A percentile compares a stretch with the other conserved stretches of the same genome.
phyloP scores from a whole-genome alignment of 2,329 filamentous ascomycete species.

The Trichoderma atrobrunneum region DNA sequence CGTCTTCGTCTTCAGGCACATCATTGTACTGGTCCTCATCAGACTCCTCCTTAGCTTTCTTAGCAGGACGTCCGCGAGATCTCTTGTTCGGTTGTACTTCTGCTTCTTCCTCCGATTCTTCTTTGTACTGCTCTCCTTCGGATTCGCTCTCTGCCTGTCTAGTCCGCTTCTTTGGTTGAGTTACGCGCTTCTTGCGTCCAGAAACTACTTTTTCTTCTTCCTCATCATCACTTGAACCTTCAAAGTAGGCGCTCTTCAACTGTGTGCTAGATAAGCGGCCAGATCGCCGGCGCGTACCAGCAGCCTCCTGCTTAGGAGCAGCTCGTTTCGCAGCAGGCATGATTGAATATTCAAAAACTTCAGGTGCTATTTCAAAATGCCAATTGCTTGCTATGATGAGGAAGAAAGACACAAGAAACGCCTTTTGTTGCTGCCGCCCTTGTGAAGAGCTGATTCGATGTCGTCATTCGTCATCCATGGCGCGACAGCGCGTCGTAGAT shows the following conservation, averaged over 20 bases:
- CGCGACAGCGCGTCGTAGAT: conserved; percentile 27
- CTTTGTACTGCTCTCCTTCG: conserved; percentile 25
- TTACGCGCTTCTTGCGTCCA: conserved; percentile 25
- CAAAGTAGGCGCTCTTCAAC: conserved; percentile 53
- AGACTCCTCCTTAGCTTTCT: conserved; percentile 23
- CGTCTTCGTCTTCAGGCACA: conserved; percentile 25
- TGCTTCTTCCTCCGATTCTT: conserved; percentile 23
- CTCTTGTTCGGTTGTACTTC: conserved; percentile 31
- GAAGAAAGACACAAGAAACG: background rate
- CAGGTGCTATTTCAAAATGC: background rate
- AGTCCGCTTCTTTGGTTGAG: conserved; percentile 26
- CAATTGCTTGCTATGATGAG: background rate
- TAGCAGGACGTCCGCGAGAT: conserved; percentile 20
- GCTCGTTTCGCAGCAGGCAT: conserved; percentile 44
- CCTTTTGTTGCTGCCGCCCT: background rate
- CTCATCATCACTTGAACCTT: conserved; percentile 33
- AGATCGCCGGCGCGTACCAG: conserved; percentile 45
- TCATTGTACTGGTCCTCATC: conserved; percentile 26
- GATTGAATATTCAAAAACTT: background rate
- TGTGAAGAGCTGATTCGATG: conserved; percentile 6
- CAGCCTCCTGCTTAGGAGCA: conserved; percentile 28
- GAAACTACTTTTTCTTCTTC: background rate
- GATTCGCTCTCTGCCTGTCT: conserved; percentile 22
- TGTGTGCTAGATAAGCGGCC: conserved; percentile 44
- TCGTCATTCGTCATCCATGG: conserved; percentile 31